Conservation (phyloP, 352 stramenopile species). For the Peronospora destructor region DNA sequence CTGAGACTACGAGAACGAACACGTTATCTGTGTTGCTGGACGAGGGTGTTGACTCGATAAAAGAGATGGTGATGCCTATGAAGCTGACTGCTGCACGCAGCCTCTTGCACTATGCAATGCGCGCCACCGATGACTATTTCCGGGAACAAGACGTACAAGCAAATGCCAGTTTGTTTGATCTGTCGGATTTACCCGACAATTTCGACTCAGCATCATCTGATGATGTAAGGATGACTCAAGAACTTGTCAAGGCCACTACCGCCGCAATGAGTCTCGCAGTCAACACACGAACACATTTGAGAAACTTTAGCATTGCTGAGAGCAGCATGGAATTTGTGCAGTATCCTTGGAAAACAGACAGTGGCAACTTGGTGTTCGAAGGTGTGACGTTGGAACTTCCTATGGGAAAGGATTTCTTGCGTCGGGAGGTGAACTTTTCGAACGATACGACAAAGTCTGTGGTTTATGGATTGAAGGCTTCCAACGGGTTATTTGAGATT, state of each 20-base stretch:
- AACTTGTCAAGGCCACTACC: constrained; percentile 25
- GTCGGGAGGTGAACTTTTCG: constrained; percentile 22
- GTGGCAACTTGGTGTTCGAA: constrained; percentile 31
- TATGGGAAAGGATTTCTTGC: constrained; percentile 30
- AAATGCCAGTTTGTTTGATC: constrained; percentile 26
- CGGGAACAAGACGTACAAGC: constrained; percentile 22
- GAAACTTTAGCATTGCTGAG: constrained; percentile 29
- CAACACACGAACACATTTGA: constrained; percentile 20
- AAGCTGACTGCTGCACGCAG: constrained; percentile 17
- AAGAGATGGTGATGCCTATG: constrained; percentile 25
- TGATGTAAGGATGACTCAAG: constrained; percentile 16
- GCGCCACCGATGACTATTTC: constrained; percentile 41
- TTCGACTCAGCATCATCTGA: constrained; percentile 14
- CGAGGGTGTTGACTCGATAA: neutral
- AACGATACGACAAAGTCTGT: constrained; percentile 35
- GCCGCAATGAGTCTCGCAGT: constrained; percentile 23
- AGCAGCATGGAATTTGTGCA: constrained; percentile 30
- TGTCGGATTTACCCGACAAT: constrained; percentile 10
- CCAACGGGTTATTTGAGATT: constrained; percentile 36
- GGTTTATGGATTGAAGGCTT: constrained; percentile 21
- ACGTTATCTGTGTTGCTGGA: constrained; percentile 21
- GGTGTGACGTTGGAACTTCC: constrained; percentile 42
- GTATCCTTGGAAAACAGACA: constrained; percentile 22
- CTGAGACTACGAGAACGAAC: constrained; percentile 18
- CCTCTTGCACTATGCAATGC: constrained; percentile 27